Percentiles rank a stretch among this genome's conserved stretches.
Evolutionary conservation across 768 basidiomycete species (phyloP).

Genomic region (Rhizopogon vesiculosus): DNA sequence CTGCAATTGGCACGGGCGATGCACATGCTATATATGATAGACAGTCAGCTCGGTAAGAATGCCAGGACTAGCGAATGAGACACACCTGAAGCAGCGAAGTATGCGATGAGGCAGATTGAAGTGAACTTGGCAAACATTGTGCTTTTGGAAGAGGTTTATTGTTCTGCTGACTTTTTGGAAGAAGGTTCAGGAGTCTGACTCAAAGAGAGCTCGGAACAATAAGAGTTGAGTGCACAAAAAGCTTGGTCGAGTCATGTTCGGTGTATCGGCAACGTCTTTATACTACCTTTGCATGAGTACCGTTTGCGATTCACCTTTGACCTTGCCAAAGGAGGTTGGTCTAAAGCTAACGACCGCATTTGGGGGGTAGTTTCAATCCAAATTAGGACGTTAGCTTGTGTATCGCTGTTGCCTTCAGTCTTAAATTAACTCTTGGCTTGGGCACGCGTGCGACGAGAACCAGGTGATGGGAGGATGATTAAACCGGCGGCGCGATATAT

Average conservation of each 20-base stretch:
- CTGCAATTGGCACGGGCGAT: slow-evolving; percentile 21
- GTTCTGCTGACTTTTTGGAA: slow-evolving; percentile 11
- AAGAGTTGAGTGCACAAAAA: slow-evolving; percentile 18
- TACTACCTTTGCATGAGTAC: slow-evolving; percentile 7
- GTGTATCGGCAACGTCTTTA: slow-evolving; percentile 14
- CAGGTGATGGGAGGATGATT: background rate
- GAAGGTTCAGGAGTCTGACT: background rate
- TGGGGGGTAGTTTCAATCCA: slow-evolving; percentile 18
- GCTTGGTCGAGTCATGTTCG: slow-evolving; percentile 12
- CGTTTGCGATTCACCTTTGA: slow-evolving; percentile 14
- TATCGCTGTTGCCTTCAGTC: background rate
- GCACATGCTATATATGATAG: slow-evolving; percentile 14
- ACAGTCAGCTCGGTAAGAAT: background rate
- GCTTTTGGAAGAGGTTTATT: slow-evolving; percentile 21
- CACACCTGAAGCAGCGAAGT: slow-evolving; percentile 21
- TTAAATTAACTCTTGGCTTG: background rate
- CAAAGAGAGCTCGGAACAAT: slow-evolving; percentile 22
- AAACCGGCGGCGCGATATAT: slow-evolving; percentile 5
- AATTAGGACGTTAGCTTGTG: slow-evolving; percentile 25
- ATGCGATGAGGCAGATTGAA: slow-evolving; percentile 24
- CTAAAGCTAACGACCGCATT: slow-evolving; percentile 14
- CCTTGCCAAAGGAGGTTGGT: slow-evolving; percentile 21
- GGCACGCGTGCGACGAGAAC: background rate
- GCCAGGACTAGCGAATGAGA: background rate
- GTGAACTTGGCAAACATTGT: slow-evolving; percentile 22